A percentile compares a stretch with the other conserved stretches of the same genome.
These are phyloP conservation scores for Lepidium sativum DNA, from an alignment of 345 rosid species.

Conservation along the genomic window DNA sequence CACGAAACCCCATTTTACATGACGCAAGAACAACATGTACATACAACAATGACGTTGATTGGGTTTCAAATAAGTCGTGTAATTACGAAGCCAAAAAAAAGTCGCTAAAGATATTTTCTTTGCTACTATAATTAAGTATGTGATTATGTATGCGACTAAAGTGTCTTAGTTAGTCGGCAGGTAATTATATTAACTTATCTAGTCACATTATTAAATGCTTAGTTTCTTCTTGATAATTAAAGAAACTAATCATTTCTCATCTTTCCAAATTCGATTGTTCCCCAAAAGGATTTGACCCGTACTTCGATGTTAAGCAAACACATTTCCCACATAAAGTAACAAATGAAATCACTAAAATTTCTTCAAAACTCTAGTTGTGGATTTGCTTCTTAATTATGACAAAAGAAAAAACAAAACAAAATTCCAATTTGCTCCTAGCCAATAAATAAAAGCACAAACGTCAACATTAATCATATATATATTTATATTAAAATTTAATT, in stretches of 20 bases:
- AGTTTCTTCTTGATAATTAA: background rate
- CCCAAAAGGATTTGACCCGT: constrained; percentile 19
- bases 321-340: background rate
- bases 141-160: constrained; percentile 3
- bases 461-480: constrained; percentile 12
- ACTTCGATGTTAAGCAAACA: background rate
- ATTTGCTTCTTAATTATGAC: background rate
- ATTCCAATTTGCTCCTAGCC: constrained; percentile 11
- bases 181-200: constrained; percentile 1
- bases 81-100: background rate
- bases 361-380: background rate
- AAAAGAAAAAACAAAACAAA: background rate
- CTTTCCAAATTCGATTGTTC: background rate
- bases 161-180: constrained; percentile 7
- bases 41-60: background rate
- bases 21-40: background rate
- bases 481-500: constrained; percentile 8
- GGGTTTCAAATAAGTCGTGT: background rate
- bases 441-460: constrained; percentile 11
- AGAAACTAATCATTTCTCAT: constrained; percentile 3
- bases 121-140: constrained; percentile 5
- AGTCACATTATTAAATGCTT: background rate
- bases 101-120: background rate
- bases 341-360: background rate
- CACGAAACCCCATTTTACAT: background rate